phyloP scores from a whole-genome alignment of 164 flowering plant genomes.

The Sedum album region DNA sequence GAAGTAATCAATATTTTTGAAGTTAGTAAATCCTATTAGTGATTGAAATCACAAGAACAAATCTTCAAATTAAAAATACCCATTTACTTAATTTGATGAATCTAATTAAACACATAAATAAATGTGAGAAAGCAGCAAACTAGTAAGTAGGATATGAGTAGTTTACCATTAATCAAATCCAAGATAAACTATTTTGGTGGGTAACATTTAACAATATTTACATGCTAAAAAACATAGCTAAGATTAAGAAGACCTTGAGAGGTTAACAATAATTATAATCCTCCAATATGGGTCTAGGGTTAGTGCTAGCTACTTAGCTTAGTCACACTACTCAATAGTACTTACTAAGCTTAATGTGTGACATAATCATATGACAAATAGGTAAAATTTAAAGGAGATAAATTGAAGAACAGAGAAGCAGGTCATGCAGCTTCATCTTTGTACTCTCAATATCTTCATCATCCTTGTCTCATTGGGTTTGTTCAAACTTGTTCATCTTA shows the following conservation, averaged over 20 bases:
- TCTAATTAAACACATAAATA: no score
- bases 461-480: no score
- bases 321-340: background rate
- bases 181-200: no score
- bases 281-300: constrained; percentile 3
- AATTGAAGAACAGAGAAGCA: background rate
- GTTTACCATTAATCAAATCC: no score
- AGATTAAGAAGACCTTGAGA: background rate
- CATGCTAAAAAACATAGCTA: background rate
- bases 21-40: no score
- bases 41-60: no score
- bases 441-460: background rate
- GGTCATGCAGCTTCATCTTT: background rate
- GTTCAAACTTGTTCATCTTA: background rate
- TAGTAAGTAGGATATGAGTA: no score
- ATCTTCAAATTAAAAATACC: no score
- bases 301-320: background rate
- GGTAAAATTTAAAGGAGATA: background rate
- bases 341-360: background rate
- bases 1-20: no score
- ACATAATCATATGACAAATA: background rate
- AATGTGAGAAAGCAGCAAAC: no score
- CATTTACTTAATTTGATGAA: no score
- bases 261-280: background rate
- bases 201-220: background rate